Conservation (phyloP, 164 flowering plant species). For the Amborella trichopoda region DNA sequence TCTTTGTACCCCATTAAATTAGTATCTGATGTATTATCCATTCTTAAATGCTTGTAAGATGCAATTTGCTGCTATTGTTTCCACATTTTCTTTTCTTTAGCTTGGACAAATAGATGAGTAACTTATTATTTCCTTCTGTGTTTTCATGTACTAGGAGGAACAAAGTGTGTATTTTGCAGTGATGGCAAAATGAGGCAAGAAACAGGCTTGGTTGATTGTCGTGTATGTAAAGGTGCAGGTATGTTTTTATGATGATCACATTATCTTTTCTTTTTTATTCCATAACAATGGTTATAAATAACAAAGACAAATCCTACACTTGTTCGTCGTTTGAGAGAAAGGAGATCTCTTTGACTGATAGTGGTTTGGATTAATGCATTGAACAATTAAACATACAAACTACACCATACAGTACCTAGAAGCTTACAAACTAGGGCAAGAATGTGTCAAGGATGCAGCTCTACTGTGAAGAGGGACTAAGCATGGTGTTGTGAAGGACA, state of each 20-base stretch:
- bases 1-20: not conserved
- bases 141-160: constrained; percentile 56
- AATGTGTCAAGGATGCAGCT: too few species aligned
- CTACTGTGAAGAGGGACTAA: too few species aligned
- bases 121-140: constrained; percentile 1
- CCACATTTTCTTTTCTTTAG: not conserved
- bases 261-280: constrained; percentile 1
- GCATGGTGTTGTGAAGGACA: too few species aligned
- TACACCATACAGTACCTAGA: too few species aligned
- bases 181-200: constrained; percentile 85
- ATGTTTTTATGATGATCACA: constrained; percentile 8
- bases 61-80: not conserved
- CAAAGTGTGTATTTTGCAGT: constrained; percentile 84
- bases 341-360: too few species aligned
- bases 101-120: not conserved
- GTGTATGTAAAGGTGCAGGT: constrained; percentile 97
- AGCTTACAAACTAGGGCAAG: too few species aligned
- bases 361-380: too few species aligned
- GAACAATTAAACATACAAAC: too few species aligned
- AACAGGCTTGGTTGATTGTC: constrained; percentile 68
- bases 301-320: not conserved
- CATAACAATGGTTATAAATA: not conserved
- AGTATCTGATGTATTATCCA: not conserved
- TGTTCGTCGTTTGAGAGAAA: too few species aligned
- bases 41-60: not conserved